phyloP scores from a whole-genome alignment of 768 basidiomycete genomes.

The Auriscalpium vulgare region DNA sequence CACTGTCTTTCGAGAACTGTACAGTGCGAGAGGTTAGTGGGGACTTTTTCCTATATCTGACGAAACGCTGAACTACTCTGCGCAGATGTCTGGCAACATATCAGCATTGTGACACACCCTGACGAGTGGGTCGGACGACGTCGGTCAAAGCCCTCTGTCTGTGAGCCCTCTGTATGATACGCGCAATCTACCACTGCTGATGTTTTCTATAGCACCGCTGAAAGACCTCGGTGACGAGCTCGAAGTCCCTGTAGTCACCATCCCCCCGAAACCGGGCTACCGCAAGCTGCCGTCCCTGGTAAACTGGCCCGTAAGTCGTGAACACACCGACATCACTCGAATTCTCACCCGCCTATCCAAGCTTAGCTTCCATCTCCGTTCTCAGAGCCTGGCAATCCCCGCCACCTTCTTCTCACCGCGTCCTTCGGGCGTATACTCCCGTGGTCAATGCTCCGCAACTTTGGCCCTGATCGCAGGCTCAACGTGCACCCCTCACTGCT shows the following conservation, averaged over 20 bases:
- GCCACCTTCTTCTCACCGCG: conserved; percentile 72
- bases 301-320: conserved; percentile 48
- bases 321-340: neutral
- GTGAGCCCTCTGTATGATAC: conserved; percentile 29
- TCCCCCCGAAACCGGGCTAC: conserved; percentile 51
- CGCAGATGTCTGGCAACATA: conserved; percentile 68
- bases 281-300: too few species aligned
- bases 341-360: conserved; percentile 6
- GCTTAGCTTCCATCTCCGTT: conserved; percentile 37
- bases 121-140: conserved; percentile 59
- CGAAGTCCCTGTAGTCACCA: conserved; percentile 45
- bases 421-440: conserved; percentile 89
- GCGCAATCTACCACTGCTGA: neutral
- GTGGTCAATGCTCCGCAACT: conserved; percentile 47
- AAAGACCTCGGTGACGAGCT: conserved; percentile 48
- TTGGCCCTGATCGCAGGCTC: conserved; percentile 49
- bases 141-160: conserved; percentile 45
- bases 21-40: conserved; percentile 50
- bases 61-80: neutral
- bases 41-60: conserved; percentile 1
- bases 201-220: conserved; percentile 51
- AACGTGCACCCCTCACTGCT: conserved; percentile 90
- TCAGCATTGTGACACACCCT: conserved; percentile 66
- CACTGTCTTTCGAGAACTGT: conserved; percentile 54
- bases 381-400: conserved; percentile 4